Conservation (phyloP, 148 eudicot genomes). For the Rhododendron griersonianum region DNA sequence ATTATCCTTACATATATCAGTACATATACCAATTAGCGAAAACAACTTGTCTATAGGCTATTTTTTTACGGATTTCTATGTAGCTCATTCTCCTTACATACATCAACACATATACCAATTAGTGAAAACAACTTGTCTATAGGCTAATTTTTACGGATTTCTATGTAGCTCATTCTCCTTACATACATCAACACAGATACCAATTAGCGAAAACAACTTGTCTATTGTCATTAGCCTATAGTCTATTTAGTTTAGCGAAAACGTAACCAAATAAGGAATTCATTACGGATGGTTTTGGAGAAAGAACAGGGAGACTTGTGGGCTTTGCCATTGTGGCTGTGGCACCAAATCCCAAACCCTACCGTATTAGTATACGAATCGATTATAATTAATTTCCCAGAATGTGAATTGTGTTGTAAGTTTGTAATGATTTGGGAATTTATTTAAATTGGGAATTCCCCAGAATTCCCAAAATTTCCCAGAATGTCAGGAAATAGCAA, state of each 20-base stretch:
- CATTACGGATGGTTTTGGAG: not conserved
- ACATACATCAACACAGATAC: not conserved
- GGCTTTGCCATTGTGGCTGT: not conserved
- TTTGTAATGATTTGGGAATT: not conserved
- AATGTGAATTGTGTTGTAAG: not conserved
- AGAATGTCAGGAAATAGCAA: conserved; percentile 5
- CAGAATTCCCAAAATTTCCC: not conserved
- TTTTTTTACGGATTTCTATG: too few relatives aligned
- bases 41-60: too few relatives aligned
- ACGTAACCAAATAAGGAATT: too few relatives aligned
- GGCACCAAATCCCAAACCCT: not conserved
- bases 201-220: too few relatives aligned
- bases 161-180: too few relatives aligned
- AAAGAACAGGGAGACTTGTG: not conserved
- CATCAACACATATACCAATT: not conserved
- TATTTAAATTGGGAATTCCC: not conserved
- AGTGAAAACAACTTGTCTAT: too few relatives aligned
- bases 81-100: too few relatives aligned
- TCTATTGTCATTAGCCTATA: too few relatives aligned
- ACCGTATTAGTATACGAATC: too few relatives aligned
- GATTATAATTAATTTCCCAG: not conserved
- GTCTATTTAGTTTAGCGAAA: too few relatives aligned
- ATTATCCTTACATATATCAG: not conserved
- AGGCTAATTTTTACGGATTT: too few relatives aligned
- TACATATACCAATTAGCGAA: too few relatives aligned